phyloP scores from a whole-genome alignment of 352 stramenopile genomes.

The Phytophthora sansomeana region DNA sequence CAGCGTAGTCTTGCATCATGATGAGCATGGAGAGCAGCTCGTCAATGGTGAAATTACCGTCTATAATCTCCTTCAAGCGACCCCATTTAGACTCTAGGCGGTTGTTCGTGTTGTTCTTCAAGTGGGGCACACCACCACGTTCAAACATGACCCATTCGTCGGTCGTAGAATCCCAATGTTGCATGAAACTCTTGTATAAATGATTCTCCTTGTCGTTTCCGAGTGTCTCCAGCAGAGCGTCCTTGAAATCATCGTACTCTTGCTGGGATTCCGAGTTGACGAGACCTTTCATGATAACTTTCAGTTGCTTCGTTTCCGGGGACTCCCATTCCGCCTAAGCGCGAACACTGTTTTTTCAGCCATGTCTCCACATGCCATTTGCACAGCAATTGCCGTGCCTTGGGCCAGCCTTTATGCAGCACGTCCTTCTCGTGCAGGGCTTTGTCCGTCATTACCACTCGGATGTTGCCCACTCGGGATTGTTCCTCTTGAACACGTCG shows the following conservation, averaged over 20 bases:
- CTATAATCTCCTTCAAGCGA: too few species aligned
- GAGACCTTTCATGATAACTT: constrained; percentile 5
- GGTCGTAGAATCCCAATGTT: constrained; percentile 11
- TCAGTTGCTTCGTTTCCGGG: background rate
- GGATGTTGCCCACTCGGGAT: too few species aligned
- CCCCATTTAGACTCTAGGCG: too few species aligned
- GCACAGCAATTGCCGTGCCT: constrained; percentile 4
- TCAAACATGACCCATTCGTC: constrained; percentile 15
- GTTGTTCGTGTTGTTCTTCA: too few species aligned
- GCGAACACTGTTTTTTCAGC: constrained; percentile 19
- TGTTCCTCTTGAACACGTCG: too few species aligned
- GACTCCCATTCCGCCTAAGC: background rate
- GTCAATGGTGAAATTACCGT: too few species aligned
- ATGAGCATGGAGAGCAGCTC: too few species aligned
- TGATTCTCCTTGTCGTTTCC: background rate
- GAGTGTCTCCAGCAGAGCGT: too few species aligned
- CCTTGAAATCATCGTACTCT: too few species aligned
- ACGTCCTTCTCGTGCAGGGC: constrained; percentile 1
- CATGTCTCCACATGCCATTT: constrained; percentile 20
- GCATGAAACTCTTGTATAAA: constrained; percentile 15
- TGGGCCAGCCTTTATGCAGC: background rate
- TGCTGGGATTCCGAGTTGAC: too few species aligned
- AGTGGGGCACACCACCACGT: constrained; percentile 9
- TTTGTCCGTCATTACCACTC: constrained; percentile 8
- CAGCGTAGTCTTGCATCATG: too few species aligned